These are phyloP conservation scores for Vitis riparia DNA, from an alignment of 164 flowering plant genomes.

Conservation along the genomic window DNA sequence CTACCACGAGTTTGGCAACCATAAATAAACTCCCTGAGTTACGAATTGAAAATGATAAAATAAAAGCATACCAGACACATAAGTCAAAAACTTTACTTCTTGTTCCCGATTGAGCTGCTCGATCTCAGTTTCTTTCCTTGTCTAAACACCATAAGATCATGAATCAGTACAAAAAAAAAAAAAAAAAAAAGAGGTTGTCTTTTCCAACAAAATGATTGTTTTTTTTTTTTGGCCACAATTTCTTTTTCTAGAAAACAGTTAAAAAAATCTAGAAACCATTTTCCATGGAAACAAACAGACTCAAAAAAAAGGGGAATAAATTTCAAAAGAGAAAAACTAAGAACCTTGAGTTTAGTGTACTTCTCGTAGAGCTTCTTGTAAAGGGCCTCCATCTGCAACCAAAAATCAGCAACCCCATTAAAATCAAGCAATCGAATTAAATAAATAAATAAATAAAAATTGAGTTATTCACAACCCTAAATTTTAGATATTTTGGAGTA, in stretches of 20 bases:
- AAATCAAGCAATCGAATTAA: too few relatives aligned
- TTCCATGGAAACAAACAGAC: neutral
- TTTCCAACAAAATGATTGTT: neutral
- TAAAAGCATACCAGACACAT: slow-evolving; percentile 38
- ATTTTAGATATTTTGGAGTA: too few relatives aligned
- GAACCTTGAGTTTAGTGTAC: slow-evolving; percentile 58
- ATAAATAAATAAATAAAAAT: too few relatives aligned
- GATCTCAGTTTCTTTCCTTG: slow-evolving; percentile 34
- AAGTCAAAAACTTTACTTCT: slow-evolving; percentile 53
- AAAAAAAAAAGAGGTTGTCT: neutral
- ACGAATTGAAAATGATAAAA: neutral
- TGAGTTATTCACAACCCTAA: too few relatives aligned
- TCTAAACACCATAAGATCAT: slow-evolving; percentile 25
- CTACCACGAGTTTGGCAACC: too few relatives aligned
- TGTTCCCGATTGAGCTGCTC: slow-evolving; percentile 56
- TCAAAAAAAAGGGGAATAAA: neutral
- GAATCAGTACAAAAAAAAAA: neutral
- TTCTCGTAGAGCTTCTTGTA: slow-evolving; percentile 63
- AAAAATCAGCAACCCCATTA: neutral
- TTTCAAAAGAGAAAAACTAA: neutral
- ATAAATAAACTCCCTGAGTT: neutral
- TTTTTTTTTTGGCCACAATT: too few relatives aligned
- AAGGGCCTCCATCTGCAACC: slow-evolving; percentile 51
- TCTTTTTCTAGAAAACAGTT: neutral
- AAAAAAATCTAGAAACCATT: neutral